Conservation (phyloP, 1,284 basidiomycete genomes). For the Boletus coffeatus region DNA sequence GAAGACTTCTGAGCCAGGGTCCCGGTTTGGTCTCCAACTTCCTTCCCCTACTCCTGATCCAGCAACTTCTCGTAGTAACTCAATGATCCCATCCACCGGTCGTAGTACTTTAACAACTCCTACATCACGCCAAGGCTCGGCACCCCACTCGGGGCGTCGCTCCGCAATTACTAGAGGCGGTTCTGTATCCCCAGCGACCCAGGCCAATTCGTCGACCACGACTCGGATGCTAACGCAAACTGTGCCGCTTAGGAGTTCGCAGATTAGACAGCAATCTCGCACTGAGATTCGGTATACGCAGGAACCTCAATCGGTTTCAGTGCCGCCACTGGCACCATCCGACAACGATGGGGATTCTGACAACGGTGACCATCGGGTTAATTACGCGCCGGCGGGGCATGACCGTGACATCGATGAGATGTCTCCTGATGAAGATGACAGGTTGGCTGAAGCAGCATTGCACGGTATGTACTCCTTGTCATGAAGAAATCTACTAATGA, state of each 20-base stretch:
- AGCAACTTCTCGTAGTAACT: not conserved
- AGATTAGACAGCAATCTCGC: not conserved
- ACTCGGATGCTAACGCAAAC: not conserved
- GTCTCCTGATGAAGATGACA: not conserved
- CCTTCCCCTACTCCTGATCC: not conserved
- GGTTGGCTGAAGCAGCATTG: not conserved
- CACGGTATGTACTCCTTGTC: not conserved
- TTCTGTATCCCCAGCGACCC: not conserved
- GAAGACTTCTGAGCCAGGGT: not conserved
- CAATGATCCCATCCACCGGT: not conserved
- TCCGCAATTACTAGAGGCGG: not conserved
- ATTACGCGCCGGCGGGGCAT: not conserved
- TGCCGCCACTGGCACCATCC: not conserved
- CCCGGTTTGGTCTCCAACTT: not conserved
- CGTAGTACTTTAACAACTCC: not conserved
- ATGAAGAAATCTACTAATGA: not conserved
- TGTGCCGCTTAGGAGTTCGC: not conserved
- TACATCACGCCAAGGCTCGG: not conserved
- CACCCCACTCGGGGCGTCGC: not conserved
- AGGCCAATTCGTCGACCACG: not conserved
- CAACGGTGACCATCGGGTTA: too few species aligned
- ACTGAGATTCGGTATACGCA: not conserved
- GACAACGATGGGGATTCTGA: not conserved
- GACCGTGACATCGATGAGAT: not conserved
- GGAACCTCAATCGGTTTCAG: not conserved